Evolutionary conservation across 2,329 filamentous ascomycete genomes (phyloP), one percentile per base, ranked within the genome.

Genomic region (Apiospora koreana): DNA sequence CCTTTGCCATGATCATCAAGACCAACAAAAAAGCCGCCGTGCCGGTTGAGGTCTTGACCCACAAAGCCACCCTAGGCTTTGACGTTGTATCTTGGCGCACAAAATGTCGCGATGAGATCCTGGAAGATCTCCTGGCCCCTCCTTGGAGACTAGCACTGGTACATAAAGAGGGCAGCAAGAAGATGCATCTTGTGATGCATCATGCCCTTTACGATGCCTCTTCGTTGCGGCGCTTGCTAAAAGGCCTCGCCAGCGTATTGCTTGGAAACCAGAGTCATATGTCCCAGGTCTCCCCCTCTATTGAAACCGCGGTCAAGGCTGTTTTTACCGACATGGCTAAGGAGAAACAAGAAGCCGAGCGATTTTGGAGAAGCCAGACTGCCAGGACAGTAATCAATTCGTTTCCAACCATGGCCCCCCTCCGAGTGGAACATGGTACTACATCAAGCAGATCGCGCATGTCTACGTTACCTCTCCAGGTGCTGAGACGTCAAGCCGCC

Each of bases 171-270:
- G 28, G 76, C 0, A 67, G 72, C 9, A 64, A 69, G 12, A 48
- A 0, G 2, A 84, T 87, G 80, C 81, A 86, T 65, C 72, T 90
- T 4, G 78, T 83, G 1, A 85, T 94, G 2, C 92, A 97, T 73
- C 95, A 98, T 81, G 93, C 93, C 0, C 83, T 98, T 0, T 98
- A 97, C 74, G 95, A 98, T 81, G 95, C 94, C 0, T 86, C 89
- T 50, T 94, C 94, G 10, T 82, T 98, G 14, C 83, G 88, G 3
- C 76, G 84, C 0, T 85, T 98, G 0, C 80, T 97, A 1, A 76
- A 83, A 0, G 88, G 92, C 74, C 83, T 97, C 16, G 73, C 25
- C 31, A n/a, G 23, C 12, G 41, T 21, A 10, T 45, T 66, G 23
- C 14, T 21, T 14, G 35, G 1, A 42, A 28, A 38, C 46, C 66